Evolutionary conservation across 257 asterid species (phyloP).

Genomic region (Misopates orontium): DNA sequence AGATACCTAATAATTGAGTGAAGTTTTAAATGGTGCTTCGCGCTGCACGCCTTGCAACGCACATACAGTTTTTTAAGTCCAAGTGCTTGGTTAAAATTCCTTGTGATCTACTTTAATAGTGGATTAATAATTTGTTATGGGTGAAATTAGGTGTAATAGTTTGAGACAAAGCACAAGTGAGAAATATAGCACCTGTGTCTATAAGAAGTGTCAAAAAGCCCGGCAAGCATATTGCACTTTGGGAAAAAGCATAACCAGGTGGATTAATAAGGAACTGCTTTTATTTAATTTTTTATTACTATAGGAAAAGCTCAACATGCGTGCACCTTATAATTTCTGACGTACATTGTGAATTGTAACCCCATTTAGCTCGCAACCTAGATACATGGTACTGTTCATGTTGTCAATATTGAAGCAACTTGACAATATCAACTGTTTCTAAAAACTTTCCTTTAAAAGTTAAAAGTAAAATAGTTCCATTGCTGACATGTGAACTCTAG

Average conservation of each 20-base stretch:
- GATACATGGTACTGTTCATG: too few relatives aligned
- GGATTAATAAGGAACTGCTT: neutral
- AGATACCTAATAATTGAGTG: too few relatives aligned
- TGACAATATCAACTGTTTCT: too few relatives aligned
- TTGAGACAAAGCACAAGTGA: conserved; percentile 23
- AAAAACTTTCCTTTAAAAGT: too few relatives aligned
- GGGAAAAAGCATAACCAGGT: neutral
- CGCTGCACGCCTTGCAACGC: too few relatives aligned
- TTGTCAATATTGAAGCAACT: too few relatives aligned
- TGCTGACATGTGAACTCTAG: too few relatives aligned
- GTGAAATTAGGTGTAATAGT: neutral
- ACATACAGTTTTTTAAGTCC: neutral
- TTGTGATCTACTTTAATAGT: neutral
- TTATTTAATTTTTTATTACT: conserved; percentile 13
- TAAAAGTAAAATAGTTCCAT: too few relatives aligned
- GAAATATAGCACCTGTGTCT: neutral
- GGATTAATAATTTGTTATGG: neutral
- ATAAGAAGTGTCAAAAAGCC: conserved; percentile 24
- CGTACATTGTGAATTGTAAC: too few relatives aligned
- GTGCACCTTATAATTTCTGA: conserved; percentile 25
- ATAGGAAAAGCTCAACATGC: conserved; percentile 24
- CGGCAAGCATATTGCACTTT: conserved; percentile 28
- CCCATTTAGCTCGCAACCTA: too few relatives aligned
- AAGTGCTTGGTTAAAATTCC: neutral
- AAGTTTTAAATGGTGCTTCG: too few relatives aligned